Percentiles rank a stretch among this genome's conserved stretches.
Conservation (phyloP, 2,329 filamentous ascomycete species). For the Colletotrichum sansevieriae region DNA sequence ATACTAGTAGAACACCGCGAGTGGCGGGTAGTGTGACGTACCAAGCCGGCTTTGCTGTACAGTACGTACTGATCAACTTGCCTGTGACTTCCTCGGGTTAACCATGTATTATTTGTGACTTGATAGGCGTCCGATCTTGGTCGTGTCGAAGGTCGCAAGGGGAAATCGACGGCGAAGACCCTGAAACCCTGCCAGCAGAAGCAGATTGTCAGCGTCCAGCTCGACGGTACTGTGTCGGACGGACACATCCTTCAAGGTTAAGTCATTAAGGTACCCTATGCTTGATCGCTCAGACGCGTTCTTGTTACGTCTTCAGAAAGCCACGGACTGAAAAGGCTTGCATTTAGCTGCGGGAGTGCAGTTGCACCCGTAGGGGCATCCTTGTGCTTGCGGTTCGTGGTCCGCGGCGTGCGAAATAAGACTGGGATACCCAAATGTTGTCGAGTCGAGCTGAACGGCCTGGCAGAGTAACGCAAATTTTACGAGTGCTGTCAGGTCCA, state of each 20-base stretch:
- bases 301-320: too few relatives aligned
- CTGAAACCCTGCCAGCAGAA: too few relatives aligned
- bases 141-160: background rate
- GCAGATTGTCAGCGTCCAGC: too few relatives aligned
- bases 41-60: background rate
- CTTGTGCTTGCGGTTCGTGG: background rate
- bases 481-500: background rate
- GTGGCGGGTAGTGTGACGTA: constrained; percentile 26
- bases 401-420: constrained; percentile 19
- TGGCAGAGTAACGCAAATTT: too few relatives aligned
- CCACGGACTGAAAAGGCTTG: constrained; percentile 8
- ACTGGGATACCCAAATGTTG: background rate
- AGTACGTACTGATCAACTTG: too few relatives aligned
- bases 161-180: too few relatives aligned
- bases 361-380: constrained; percentile 11
- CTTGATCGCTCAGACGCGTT: too few relatives aligned
- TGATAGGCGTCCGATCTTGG: background rate
- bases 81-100: background rate
- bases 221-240: too few relatives aligned
- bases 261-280: too few relatives aligned
- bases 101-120: background rate
- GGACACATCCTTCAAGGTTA: too few relatives aligned
- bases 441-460: background rate
- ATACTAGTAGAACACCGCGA: constrained; percentile 18
- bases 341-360: constrained; percentile 23